Percentiles rank a stretch among this genome's conserved stretches.
These are phyloP conservation scores for Camillea tinctor DNA, from an alignment of 2,329 filamentous ascomycete genomes.

Conservation along the genomic window DNA sequence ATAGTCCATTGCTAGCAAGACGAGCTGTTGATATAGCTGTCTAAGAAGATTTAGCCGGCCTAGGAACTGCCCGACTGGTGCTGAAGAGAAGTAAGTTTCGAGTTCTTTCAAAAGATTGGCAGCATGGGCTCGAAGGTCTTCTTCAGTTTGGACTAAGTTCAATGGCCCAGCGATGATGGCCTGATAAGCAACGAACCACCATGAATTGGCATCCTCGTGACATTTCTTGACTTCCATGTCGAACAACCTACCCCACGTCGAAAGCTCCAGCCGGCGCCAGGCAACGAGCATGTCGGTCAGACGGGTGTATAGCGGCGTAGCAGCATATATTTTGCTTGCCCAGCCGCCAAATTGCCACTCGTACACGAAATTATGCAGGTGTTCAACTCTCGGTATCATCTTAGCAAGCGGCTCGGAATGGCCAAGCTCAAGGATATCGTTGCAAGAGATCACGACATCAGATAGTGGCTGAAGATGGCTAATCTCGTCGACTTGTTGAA, in stretches of 20 bases:
- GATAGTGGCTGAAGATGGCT: conserved; percentile 71
- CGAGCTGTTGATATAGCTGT: conserved; percentile 64
- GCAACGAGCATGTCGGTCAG: conserved; percentile 78
- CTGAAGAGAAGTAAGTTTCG: conserved; percentile 74
- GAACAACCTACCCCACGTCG: conserved; percentile 87
- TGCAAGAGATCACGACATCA: conserved; percentile 74
- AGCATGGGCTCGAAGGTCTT: conserved; percentile 62
- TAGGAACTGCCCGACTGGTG: conserved; percentile 78
- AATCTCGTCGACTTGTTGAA: conserved; percentile 66
- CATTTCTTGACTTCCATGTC: conserved; percentile 79
- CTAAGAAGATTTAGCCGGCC: conserved; percentile 70
- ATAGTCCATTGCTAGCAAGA: conserved; percentile 59
- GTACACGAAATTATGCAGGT: conserved; percentile 79
- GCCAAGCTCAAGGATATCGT: conserved; percentile 70
- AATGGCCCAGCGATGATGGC: conserved; percentile 76
- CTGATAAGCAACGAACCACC: conserved; percentile 98
- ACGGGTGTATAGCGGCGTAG: conserved; percentile 68
- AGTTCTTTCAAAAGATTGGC: conserved; percentile 72
- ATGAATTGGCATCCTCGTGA: conserved; percentile 74
- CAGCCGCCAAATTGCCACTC: conserved; percentile 91
- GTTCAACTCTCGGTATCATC: conserved; percentile 82
- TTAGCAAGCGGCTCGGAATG: conserved; percentile 84
- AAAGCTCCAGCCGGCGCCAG: conserved; percentile 88
- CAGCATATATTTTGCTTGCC: conserved; percentile 76
- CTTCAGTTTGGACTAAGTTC: conserved; percentile 57